Evolutionary conservation across 768 basidiomycete genomes (phyloP).

Genomic region (Termitomyces sp.): DNA sequence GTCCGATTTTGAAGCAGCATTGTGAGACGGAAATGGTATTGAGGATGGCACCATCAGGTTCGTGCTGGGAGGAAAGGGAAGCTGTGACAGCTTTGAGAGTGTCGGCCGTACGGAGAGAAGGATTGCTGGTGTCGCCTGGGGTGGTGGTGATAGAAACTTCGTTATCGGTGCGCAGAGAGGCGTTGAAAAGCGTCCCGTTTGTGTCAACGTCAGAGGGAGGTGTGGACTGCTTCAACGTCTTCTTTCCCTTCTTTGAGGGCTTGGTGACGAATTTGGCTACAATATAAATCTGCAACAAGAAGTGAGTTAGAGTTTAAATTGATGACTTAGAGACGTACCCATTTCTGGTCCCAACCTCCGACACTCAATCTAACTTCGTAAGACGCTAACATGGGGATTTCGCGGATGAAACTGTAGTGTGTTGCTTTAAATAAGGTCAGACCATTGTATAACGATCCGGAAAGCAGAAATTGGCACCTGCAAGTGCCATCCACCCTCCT

Average conservation of each 20-base stretch:
- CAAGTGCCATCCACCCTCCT: constrained; percentile 60
- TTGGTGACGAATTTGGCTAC: constrained; percentile 60
- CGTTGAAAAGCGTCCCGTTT: constrained; percentile 13
- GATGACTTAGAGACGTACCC: constrained; percentile 30
- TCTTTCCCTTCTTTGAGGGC: constrained; percentile 28
- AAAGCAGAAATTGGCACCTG: constrained; percentile 32
- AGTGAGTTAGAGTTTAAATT: not conserved
- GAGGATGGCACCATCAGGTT: constrained; percentile 50
- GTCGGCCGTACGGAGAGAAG: constrained; percentile 18
- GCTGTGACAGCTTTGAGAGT: constrained; percentile 29
- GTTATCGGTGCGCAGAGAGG: constrained; percentile 30
- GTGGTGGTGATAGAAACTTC: constrained; percentile 18
- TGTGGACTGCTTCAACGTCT: constrained; percentile 8
- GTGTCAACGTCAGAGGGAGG: constrained; percentile 2
- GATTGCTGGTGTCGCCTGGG: constrained; percentile 11
- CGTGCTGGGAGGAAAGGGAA: constrained; percentile 25
- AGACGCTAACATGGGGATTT: constrained; percentile 55
- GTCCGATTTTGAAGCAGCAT: constrained; percentile 62
- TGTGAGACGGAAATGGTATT: constrained; percentile 63
- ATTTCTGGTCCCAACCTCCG: constrained; percentile 72
- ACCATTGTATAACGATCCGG: constrained; percentile 14
- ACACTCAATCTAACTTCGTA: constrained; percentile 59
- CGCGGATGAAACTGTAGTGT: constrained; percentile 62
- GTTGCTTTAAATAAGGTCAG: constrained; percentile 35
- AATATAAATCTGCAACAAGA: constrained; percentile 45